Conservation (phyloP, 805 yeast genomes). For the Wickerhamiella spandovensis region DNA sequence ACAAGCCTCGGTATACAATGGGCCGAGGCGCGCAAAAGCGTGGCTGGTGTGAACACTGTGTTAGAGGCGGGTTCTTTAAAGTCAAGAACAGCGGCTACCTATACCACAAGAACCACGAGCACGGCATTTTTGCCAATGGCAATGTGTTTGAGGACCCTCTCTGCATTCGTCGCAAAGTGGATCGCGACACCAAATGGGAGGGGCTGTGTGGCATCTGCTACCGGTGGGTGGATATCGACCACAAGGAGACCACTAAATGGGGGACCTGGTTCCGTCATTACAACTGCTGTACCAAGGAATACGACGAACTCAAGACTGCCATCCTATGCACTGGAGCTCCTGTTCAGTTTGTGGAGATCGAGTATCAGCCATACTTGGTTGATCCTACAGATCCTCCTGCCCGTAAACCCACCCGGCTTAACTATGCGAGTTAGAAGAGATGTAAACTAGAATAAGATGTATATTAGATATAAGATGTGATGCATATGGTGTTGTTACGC, state of each 20-base stretch:
- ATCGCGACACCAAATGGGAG: slow-evolving; percentile 16
- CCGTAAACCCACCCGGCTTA: background rate
- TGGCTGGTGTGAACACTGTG: slow-evolving; percentile 18
- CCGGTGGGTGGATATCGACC: slow-evolving; percentile 19
- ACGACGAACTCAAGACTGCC: slow-evolving; percentile 15
- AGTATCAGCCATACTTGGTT: slow-evolving; percentile 8
- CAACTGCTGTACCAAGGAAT: slow-evolving; percentile 17
- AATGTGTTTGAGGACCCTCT: slow-evolving; percentile 18
- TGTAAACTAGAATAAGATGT: no score
- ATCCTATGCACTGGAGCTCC: slow-evolving; percentile 16
- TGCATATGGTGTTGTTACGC: no score
- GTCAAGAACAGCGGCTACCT: slow-evolving; percentile 18
- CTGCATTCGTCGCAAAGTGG: slow-evolving; percentile 14
- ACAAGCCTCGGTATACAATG: slow-evolving; percentile 14
- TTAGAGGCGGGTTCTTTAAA: slow-evolving; percentile 9
- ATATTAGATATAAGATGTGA: no score
- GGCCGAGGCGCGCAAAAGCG: slow-evolving; percentile 11
- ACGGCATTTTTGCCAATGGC: slow-evolving; percentile 18
- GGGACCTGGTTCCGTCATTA: slow-evolving; percentile 20
- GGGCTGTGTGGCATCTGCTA: slow-evolving; percentile 20
- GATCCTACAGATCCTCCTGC: background rate
- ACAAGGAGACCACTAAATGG: slow-evolving; percentile 13
- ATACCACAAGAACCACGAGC: slow-evolving; percentile 19
- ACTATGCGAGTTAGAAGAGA: no score
- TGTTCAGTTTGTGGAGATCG: slow-evolving; percentile 13